These are phyloP conservation scores for Eucalyptus fibrosa DNA, from an alignment of 345 rosid species.

Conservation along the genomic window DNA sequence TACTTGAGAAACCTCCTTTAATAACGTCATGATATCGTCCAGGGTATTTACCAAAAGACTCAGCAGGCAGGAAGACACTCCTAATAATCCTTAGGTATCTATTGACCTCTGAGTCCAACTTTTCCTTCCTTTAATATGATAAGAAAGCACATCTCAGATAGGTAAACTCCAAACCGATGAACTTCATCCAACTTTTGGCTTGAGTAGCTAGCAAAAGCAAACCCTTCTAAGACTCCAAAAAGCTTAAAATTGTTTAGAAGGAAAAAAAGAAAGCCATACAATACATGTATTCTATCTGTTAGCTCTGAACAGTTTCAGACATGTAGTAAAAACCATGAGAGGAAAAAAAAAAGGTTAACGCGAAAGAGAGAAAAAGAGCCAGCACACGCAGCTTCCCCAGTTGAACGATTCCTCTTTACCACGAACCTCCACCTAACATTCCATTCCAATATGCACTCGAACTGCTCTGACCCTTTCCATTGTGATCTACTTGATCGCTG, in stretches of 20 bases:
- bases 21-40: not conserved
- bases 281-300: not conserved
- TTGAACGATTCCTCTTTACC: slow-evolving; percentile 27
- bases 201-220: not conserved
- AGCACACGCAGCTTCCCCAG: not conserved
- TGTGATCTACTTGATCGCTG: slow-evolving; percentile 2
- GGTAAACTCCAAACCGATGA: not conserved
- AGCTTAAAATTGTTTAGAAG: not conserved
- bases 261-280: not conserved
- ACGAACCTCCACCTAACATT: slow-evolving; percentile 90
- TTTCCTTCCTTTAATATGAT: not conserved
- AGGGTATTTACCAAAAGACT: not conserved
- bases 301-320: not conserved
- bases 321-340: not conserved
- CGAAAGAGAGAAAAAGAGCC: not conserved
- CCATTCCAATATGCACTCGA: slow-evolving; percentile 87
- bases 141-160: not conserved
- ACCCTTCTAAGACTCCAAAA: not conserved
- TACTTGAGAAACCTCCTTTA: not conserved
- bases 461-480: slow-evolving; percentile 23
- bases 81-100: not conserved
- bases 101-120: not conserved
- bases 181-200: not conserved
- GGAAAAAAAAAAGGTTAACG: not conserved
- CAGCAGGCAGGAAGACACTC: not conserved